Evolutionary conservation across 768 basidiomycete genomes (phyloP), one percentile per base, ranked within the genome.

Genomic region (Infundibulicybe gibba): DNA sequence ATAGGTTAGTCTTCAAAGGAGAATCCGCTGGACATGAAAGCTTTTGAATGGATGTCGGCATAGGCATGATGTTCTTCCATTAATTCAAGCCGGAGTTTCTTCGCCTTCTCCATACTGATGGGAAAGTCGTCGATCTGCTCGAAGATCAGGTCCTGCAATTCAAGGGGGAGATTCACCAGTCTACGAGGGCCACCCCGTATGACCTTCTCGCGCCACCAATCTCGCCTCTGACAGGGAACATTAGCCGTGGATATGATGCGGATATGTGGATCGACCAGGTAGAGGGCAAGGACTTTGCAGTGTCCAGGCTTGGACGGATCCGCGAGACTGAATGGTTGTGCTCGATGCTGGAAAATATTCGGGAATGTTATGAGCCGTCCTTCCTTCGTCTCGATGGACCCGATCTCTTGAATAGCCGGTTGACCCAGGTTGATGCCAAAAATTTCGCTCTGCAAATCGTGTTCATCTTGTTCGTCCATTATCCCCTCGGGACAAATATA

Each of bases 341-440:
- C 68, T 19, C 57, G 63, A 50, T 75, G 71, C 45, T 72, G 72
- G 25, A 68, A 59, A 41, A 70, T 54, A 49, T 74, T 75, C 1
- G 72, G 73, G 52, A 72, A 75, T 0, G 65, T 66, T 35, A 74
- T 50, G 14, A 66, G 55, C 8, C 73, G 60, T 1, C 66, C 67
- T 44, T 66, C 61, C 2, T 54, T 55, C 4, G 71, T 68, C 6
- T 59, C 54, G 12, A 75, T 55, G 1, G 54, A 37, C 0, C 73
- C 73, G 8, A 70, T 39, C 9, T 61, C 42, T 49, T 69, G 63
- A 1, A 69, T 48, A 0, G 51, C 49, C 14, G 61, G 46, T 2
- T 45, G 60, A 25, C 55, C 44, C 8, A 58, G 55, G 15, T 53
- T 41, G 31, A 54, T 52, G 15, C 64, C 64, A 45, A 60, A 67